phyloP scores from a whole-genome alignment of 306 rosid species.

The Erythrophleum fordii region DNA sequence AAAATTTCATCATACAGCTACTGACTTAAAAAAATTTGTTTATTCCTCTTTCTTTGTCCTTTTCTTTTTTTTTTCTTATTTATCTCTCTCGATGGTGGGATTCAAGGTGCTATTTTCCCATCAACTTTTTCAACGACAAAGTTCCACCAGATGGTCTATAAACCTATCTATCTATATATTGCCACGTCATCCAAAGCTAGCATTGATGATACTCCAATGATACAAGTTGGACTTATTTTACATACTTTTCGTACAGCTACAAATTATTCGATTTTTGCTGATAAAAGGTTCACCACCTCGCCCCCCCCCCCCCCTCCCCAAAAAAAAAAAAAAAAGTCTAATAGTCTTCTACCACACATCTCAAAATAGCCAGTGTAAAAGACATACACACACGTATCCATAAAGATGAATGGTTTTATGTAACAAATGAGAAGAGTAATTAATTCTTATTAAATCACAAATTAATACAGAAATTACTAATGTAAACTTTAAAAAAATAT shows the following conservation, averaged over 20 bases:
- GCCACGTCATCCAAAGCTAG: conserved; percentile 34
- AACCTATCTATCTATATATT: conserved; percentile 22
- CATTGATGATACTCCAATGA: conserved; percentile 24
- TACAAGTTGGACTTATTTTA: conserved; percentile 18
- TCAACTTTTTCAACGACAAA: conserved; percentile 49
- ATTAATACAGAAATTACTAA: too few relatives aligned
- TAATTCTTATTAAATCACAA: not conserved
- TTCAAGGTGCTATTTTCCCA: conserved; percentile 45
- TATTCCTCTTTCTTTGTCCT: not conserved
- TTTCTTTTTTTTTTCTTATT: conserved; percentile 16
- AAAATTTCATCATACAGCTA: conserved; percentile 21
- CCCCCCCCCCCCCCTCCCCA: too few relatives aligned
- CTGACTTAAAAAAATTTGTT: not conserved
- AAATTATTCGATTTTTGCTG: conserved; percentile 27
- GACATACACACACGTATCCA: too few relatives aligned
- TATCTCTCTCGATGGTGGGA: conserved; percentile 13
- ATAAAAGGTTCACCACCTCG: not conserved
- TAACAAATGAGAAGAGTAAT: too few relatives aligned
- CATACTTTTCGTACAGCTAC: not conserved
- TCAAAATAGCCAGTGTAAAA: too few relatives aligned
- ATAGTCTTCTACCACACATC: not conserved
- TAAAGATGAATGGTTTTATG: too few relatives aligned
- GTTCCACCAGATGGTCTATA: conserved; percentile 49
- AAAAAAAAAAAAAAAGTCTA: not conserved
- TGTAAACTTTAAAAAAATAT: not conserved